Conservation (phyloP, 257 asterid genomes). For the Primulina tabacum region DNA sequence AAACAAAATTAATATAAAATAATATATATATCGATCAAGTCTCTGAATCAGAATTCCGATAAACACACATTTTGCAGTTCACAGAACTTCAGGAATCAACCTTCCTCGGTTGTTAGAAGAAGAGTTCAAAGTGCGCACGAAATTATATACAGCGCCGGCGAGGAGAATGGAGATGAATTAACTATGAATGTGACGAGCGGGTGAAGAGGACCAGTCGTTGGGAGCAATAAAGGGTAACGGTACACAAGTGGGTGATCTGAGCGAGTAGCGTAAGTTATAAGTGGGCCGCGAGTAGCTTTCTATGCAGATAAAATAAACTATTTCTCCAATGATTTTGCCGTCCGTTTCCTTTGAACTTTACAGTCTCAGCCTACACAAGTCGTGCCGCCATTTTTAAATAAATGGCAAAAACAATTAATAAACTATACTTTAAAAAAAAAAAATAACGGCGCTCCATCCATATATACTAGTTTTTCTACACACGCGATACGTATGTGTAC, state of each 20-base stretch:
- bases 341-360: too few relatives aligned
- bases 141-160: conserved; percentile 21
- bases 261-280: too few relatives aligned
- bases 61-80: conserved; percentile 17
- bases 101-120: not conserved
- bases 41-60: conserved; percentile 13
- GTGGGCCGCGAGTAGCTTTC: too few relatives aligned
- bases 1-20: not conserved
- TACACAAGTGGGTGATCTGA: conserved; percentile 15
- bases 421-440: too few relatives aligned
- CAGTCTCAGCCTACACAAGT: too few relatives aligned
- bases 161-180: conserved; percentile 4
- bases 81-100: not conserved
- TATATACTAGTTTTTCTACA: too few relatives aligned
- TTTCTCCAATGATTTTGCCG: too few relatives aligned
- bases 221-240: conserved; percentile 1
- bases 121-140: not conserved
- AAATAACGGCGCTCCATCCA: too few relatives aligned
- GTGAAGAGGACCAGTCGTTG: conserved; percentile 11
- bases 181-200: conserved; percentile 1
- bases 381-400: too few relatives aligned
- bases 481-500: too few relatives aligned
- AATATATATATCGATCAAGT: not conserved
- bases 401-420: too few relatives aligned
- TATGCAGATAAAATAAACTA: too few relatives aligned